Percentiles rank a stretch among this genome's conserved stretches.
Evolutionary conservation across 73 alveolate species (phyloP).

Genomic region (Uronychia binucleata): DNA sequence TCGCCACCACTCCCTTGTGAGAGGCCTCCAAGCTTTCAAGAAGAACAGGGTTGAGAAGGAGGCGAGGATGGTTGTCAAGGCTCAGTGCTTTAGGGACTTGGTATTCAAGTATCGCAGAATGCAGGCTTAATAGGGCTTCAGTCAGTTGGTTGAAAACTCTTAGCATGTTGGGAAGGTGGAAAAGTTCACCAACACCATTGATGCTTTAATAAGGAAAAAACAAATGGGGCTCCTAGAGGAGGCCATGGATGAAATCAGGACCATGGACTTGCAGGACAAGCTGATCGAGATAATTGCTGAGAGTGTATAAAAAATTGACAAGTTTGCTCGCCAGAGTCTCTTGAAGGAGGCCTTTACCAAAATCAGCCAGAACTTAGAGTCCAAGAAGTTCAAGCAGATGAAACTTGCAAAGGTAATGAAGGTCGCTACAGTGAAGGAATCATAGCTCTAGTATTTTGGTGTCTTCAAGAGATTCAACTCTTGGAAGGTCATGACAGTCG

Average conservation of each 20-base stretch:
- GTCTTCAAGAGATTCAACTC: background rate
- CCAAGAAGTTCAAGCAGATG: background rate
- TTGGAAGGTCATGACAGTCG: background rate
- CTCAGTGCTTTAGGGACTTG: too few relatives aligned
- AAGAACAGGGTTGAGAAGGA: background rate
- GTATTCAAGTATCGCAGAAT: too few relatives aligned
- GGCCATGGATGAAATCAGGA: background rate
- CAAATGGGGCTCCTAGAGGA: background rate
- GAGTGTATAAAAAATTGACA: background rate
- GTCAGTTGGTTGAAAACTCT: too few relatives aligned
- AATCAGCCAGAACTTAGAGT: background rate
- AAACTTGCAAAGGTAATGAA: too few relatives aligned
- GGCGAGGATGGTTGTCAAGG: background rate
- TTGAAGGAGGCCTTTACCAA: background rate
- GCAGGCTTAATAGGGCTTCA: too few relatives aligned
- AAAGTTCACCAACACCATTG: background rate
- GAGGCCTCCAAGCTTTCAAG: background rate
- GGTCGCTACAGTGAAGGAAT: background rate
- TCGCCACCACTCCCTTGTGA: background rate
- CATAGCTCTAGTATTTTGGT: background rate
- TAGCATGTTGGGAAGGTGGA: background rate
- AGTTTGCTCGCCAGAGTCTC: background rate
- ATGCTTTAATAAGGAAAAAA: background rate
- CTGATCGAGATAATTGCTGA: background rate
- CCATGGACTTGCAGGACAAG: background rate